phyloP scores from a whole-genome alignment of 169 alveolate genomes.

The Plasmodium gonderi region DNA sequence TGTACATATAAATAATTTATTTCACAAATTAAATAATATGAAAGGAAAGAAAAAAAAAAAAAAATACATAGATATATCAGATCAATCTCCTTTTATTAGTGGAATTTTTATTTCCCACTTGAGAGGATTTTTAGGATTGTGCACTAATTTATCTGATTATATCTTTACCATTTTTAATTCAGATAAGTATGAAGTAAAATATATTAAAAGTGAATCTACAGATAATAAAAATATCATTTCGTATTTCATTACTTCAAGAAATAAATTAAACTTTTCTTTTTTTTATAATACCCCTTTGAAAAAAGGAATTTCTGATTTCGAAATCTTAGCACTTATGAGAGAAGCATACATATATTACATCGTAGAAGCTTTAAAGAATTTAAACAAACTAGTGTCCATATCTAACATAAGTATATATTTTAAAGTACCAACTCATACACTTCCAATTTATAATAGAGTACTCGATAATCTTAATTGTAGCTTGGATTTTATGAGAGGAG shows the following conservation, averaged over 20 bases:
- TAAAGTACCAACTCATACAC: conserved; percentile 4
- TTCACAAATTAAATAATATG: background rate
- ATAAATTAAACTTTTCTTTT: conserved; percentile 5
- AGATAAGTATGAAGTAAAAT: conserved; percentile 29
- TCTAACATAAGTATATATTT: conserved; percentile 68
- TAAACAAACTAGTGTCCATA: conserved; percentile 27
- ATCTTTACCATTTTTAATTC: conserved; percentile 36
- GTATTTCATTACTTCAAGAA: background rate
- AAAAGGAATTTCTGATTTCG: conserved; percentile 36
- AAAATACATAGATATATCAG: conserved; percentile 5
- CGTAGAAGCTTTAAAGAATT: conserved; percentile 12
- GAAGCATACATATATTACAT: conserved; percentile 37
- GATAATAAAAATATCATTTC: conserved; percentile 19
- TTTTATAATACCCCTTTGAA: conserved; percentile 21
- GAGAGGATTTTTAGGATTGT: conserved; percentile 45
- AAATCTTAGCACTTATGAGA: conserved; percentile 12
- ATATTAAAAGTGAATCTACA: conserved; percentile 6
- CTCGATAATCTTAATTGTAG: conserved; percentile 66
- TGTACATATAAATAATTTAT: conserved; percentile 17
- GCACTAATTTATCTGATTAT: conserved; percentile 20
- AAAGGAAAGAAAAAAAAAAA: background rate
- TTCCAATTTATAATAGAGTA: conserved; percentile 10
- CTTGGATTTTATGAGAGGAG: conserved; percentile 27
- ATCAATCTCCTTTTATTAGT: conserved; percentile 28
- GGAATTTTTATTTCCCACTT: conserved; percentile 62